These are phyloP conservation scores for Onygena corvina DNA, from an alignment of 2,329 filamentous ascomycete species.

Conservation along the genomic window DNA sequence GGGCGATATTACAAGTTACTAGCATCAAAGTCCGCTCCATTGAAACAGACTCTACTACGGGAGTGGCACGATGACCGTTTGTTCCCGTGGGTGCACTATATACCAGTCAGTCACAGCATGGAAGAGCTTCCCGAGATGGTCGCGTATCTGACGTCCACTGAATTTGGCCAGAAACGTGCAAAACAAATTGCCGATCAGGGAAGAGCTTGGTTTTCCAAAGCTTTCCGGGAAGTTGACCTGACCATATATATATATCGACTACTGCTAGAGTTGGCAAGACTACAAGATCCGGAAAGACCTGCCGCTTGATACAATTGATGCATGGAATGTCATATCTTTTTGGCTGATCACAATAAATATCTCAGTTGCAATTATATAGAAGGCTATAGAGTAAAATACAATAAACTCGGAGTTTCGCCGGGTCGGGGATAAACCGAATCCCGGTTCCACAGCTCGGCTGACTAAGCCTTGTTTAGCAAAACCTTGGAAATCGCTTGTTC, in stretches of 20 bases:
- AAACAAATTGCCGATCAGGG: slow-evolving; percentile 15
- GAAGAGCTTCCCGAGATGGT: slow-evolving; percentile 18
- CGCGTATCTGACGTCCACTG: slow-evolving; percentile 15
- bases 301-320: slow-evolving; percentile 1
- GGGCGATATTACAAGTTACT: slow-evolving; percentile 19
- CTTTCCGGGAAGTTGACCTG: slow-evolving; percentile 15
- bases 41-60: slow-evolving; percentile 19
- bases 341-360: too few species aligned
- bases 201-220: slow-evolving; percentile 14
- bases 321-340: background rate
- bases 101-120: slow-evolving; percentile 18
- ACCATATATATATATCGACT: slow-evolving; percentile 16
- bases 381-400: too few species aligned
- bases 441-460: too few species aligned
- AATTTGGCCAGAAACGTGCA: slow-evolving; percentile 12
- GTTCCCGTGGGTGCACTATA: slow-evolving; percentile 19
- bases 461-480: too few species aligned
- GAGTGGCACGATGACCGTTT: slow-evolving; percentile 22
- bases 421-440: too few species aligned
- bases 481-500: too few species aligned
- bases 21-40: slow-evolving; percentile 15
- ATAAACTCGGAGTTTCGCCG: too few species aligned
- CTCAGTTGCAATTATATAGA: too few species aligned
- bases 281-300: slow-evolving; percentile 15
- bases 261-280: slow-evolving; percentile 16